Base-by-base conservation (phyloP, 108 stramenopile genomes). In the Cyclotella baltica region DNA sequence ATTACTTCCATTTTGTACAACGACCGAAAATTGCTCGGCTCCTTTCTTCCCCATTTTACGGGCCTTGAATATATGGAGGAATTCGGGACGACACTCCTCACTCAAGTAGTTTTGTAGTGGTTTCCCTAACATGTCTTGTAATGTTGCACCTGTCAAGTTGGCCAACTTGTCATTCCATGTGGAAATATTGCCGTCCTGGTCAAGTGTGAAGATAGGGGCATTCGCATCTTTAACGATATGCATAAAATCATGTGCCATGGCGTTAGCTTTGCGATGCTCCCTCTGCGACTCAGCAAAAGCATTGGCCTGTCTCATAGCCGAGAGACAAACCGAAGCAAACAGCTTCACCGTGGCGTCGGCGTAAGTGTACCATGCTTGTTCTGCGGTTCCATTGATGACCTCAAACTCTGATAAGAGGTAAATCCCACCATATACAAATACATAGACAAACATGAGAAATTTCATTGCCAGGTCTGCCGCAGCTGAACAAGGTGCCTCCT, bases 191-290 rank as follows among this genome's bases (percentile, higher is more conserved):
- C 53, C 55, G 23, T 63, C 8, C 16, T 18, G 20, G 43, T 74
- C 73, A 62, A 74, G 37, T 29, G 62, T 50, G 62, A 74, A 74
- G 37, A 74, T 74, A 30, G 73, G 73, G n/a, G 73, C 73, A 40
- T 57, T 58, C 31, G 73, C 53, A 4, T 62, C 62, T 13, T 74
- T 25, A 31, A 74, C 63, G 38, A 74, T 51, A 22, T 36, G 15
- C 10, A n/a, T 29, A 18, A 63, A 27, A 27, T 63, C 62, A 9
- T 6, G 9, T 36, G 62, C 62, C 8, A 63, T 63, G 9, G 13
- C 20, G 29, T 63, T 27, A 11, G 40, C 40, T 13, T 43, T 43
- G 13, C 10, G 10, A 11, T 43, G 8, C 40, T 43, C 40, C 40
- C 40, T 43, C 40, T 13, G 8, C 8, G 40, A 8, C 8, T 13